phyloP scores from a whole-genome alignment of 2,329 filamentous ascomycete species.

The Emergomyces pasteurianus region DNA sequence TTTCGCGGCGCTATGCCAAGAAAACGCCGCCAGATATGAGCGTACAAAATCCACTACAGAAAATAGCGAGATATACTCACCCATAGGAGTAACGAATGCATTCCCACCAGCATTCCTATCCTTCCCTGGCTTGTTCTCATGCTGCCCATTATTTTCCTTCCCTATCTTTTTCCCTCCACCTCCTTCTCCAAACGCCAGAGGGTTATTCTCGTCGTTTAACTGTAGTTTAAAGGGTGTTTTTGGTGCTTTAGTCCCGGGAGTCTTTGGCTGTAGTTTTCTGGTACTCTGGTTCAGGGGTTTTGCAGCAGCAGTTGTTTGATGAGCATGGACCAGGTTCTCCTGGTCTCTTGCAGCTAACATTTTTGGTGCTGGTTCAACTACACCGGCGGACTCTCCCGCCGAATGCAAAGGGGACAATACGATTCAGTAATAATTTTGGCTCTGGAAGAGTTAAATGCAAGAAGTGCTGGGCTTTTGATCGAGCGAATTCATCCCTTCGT shows the following conservation, averaged over 20 bases:
- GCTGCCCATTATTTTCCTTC: constrained; percentile 37
- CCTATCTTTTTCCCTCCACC: constrained; percentile 43
- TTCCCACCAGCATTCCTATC: constrained; percentile 43
- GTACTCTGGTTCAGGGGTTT: constrained; percentile 60
- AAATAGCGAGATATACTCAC: constrained; percentile 39
- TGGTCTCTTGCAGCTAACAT: constrained; percentile 78
- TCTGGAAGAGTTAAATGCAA: not conserved
- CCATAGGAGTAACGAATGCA: constrained; percentile 67
- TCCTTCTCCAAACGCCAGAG: constrained; percentile 38
- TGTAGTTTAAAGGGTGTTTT: constrained; percentile 74
- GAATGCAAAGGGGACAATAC: not conserved
- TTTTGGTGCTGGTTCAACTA: constrained; percentile 12
- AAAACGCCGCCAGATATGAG: constrained; percentile 1
- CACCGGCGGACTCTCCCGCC: not conserved
- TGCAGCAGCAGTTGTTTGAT: constrained; percentile 56
- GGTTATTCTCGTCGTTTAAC: constrained; percentile 77
- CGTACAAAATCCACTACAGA: constrained; percentile 3
- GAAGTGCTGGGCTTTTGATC: too few species aligned
- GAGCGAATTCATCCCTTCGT: too few species aligned
- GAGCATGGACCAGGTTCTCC: constrained; percentile 71
- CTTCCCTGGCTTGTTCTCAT: constrained; percentile 46
- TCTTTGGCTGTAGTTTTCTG: constrained; percentile 58
- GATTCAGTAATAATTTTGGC: not conserved
- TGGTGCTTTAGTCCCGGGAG: constrained; percentile 60
- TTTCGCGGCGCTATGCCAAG: constrained; percentile 45